These are phyloP conservation scores for Alloteropsis semialata DNA, from an alignment of 176 grass and related monocot genomes.

Conservation along the genomic window DNA sequence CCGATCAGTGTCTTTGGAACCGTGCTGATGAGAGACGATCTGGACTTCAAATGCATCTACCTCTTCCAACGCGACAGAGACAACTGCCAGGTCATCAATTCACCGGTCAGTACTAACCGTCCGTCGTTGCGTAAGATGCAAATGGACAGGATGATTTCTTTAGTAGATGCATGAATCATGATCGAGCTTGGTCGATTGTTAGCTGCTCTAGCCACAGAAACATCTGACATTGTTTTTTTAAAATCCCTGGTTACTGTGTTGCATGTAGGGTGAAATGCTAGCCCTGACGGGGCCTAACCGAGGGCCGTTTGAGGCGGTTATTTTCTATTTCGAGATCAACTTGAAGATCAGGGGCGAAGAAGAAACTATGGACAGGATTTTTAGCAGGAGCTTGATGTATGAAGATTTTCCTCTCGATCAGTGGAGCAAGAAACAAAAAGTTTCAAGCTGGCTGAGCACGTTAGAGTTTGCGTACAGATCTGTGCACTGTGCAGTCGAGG, in stretches of 20 bases:
- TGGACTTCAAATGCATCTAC: conserved; percentile 21
- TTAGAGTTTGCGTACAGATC: neutral
- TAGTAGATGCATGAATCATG: too few species aligned
- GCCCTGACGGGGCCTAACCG: conserved; percentile 1
- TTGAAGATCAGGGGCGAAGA: conserved; percentile 12
- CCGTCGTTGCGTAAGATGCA: too few species aligned
- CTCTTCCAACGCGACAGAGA: conserved; percentile 18
- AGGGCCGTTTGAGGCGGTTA: neutral
- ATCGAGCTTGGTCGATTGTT: too few species aligned
- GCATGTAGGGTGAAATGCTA: neutral
- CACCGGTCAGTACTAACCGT: conserved; percentile 5
- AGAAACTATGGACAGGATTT: neutral
- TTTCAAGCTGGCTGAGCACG: conserved; percentile 22
- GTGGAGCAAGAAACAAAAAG: neutral
- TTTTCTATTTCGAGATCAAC: conserved; percentile 18
- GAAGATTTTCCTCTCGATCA: neutral
- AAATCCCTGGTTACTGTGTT: neutral
- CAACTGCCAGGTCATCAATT: neutral
- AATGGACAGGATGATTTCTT: too few species aligned
- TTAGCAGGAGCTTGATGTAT: neutral
- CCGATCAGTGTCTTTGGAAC: neutral
- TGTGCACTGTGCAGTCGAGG: conserved; percentile 4
- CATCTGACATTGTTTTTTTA: neutral
- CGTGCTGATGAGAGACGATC: neutral
- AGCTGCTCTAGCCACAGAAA: too few species aligned